Base-by-base conservation (phyloP, 805 yeast genomes). In the Kodamaea neixiangensis region DNA sequence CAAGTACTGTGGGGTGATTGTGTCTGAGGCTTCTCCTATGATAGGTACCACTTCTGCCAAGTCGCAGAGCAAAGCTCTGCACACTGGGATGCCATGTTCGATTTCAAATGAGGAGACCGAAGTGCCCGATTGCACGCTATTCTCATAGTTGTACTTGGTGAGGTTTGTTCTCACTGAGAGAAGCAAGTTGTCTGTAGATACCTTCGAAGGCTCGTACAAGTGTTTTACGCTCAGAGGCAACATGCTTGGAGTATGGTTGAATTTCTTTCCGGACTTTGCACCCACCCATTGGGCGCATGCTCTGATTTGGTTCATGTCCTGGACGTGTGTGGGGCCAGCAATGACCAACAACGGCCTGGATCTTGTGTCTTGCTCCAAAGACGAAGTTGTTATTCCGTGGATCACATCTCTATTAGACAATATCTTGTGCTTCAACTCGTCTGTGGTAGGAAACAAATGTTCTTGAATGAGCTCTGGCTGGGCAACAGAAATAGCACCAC, bases 1-100 rank as follows among this genome's bases (percentile, higher is more conserved):
- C 44, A 75, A 69, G 61, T 75, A 79, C 51, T 79, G 82, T 0
- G 82, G 82, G 2, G 81, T 71, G 34, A 80, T 67, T 2, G 80
- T 76, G 58, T 78, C 82, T 18, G 75, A 65, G 46, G 75, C 60
- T 49, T 73, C 75, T 10, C 78, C 78, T 2, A 75, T 77, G 15
- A 80, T 56, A 1, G 83, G 81, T 52, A 76, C 68, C 39, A 66
- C 63, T 43, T 66, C 69, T 3, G 79, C 76, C 45, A 78, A 58
- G 50, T 72, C 74, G 41, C 68, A 61, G 18, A 76, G 57, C 41
- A 75, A 55, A 2, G 71, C 65, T 20, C 81, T 62, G 55, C 75
- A 70, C 25, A 61, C 56, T 1, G 79, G 76, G 37, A 78, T 61
- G 1, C 80, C 80, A 14, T 69, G 62, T 18, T 55, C 59, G 17